Evolutionary conservation across 345 rosid species (phyloP).

Genomic region (Populus euphratica): DNA sequence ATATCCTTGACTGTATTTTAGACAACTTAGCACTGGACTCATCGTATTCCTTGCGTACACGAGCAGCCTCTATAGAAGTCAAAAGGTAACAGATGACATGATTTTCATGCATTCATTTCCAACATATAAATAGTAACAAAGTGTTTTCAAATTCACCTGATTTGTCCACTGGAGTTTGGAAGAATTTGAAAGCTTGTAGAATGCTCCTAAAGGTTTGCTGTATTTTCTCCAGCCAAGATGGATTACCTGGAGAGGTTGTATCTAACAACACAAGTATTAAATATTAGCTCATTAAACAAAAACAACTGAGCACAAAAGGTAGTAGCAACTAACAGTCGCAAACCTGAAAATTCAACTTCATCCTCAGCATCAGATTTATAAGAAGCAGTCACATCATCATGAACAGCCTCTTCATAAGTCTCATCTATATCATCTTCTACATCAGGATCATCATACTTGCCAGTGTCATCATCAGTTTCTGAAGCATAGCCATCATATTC

Average conservation of each 20-base stretch:
- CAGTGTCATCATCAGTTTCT: conserved; percentile 58
- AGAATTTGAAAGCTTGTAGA: conserved; percentile 67
- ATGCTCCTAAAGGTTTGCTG: conserved; percentile 53
- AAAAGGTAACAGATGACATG: conserved; percentile 15
- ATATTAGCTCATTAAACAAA: neutral
- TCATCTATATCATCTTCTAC: conserved; percentile 50
- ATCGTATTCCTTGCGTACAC: conserved; percentile 76
- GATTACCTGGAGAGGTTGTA: conserved; percentile 37
- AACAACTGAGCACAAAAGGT: neutral
- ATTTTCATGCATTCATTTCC: conserved; percentile 8
- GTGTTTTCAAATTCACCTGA: conserved; percentile 45
- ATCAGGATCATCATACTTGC: conserved; percentile 50
- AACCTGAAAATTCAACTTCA: conserved; percentile 62
- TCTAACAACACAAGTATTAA: conserved; percentile 30
- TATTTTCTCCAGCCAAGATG: conserved; percentile 85
- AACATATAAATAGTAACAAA: neutral
- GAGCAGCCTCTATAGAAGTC: conserved; percentile 63
- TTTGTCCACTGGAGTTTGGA: conserved; percentile 69
- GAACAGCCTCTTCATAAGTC: conserved; percentile 46
- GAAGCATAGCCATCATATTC: conserved; percentile 65
- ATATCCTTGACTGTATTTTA: conserved; percentile 79
- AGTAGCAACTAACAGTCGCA: conserved; percentile 5
- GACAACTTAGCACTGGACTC: conserved; percentile 67
- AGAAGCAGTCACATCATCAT: conserved; percentile 43
- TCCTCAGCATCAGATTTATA: conserved; percentile 48